phyloP scores from a whole-genome alignment of 345 rosid genomes.

The Gossypium mustelinum region DNA sequence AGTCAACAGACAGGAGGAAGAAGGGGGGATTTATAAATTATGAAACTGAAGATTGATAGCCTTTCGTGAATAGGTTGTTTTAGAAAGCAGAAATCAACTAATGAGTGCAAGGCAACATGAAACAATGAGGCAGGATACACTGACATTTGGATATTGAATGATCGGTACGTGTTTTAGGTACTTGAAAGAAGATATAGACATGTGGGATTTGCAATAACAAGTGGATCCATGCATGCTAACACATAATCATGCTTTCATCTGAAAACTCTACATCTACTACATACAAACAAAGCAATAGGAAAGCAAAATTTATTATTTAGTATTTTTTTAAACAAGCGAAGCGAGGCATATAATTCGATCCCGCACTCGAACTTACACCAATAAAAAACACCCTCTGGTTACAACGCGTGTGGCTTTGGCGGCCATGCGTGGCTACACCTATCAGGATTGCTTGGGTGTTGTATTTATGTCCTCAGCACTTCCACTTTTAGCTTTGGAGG shows the following conservation, averaged over 20 bases:
- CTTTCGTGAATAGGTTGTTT: conserved; percentile 1
- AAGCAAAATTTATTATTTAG: neutral
- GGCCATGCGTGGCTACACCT: conserved; percentile 88
- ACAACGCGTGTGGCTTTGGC: conserved; percentile 63
- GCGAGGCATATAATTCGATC: neutral
- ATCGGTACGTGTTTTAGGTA: conserved; percentile 71
- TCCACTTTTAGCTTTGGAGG: neutral
- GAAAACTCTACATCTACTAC: neutral
- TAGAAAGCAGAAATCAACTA: conserved; percentile 24
- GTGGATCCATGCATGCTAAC: conserved; percentile 53
- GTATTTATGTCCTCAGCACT: neutral
- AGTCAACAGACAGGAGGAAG: neutral
- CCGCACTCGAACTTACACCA: conserved; percentile 24
- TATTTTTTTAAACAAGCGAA: neutral
- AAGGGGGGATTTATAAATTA: neutral
- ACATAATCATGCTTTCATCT: conserved; percentile 15
- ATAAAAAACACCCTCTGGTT: conserved; percentile 21
- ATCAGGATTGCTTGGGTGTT: conserved; percentile 36
- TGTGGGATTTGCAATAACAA: conserved; percentile 37
- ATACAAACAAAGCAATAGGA: neutral
- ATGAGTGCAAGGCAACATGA: conserved; percentile 46
- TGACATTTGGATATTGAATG: conserved; percentile 51
- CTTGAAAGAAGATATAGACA: conserved; percentile 38
- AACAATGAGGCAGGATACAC: conserved; percentile 29
- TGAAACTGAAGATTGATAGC: neutral